Evolutionary conservation across 495 filamentous ascomycete genomes (phyloP).

Genomic region (Lasiosphaeria ovina): DNA sequence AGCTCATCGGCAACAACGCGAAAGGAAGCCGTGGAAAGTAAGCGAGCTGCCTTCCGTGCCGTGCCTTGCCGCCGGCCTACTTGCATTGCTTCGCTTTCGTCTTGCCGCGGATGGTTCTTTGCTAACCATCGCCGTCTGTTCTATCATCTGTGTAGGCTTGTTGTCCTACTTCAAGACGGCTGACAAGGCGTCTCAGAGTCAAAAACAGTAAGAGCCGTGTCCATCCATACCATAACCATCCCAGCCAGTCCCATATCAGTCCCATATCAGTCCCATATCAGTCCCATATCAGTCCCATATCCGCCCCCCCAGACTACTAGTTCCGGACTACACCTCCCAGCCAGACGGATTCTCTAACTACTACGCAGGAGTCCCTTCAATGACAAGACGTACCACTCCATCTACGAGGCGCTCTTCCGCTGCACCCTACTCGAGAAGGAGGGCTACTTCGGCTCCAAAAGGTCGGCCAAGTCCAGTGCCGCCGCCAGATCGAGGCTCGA

Average conservation of each 20-base stretch:
- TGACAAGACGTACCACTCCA: slow-evolving; percentile 75
- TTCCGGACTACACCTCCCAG: no score
- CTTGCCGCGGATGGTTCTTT: no score
- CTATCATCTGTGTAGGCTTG: slow-evolving; percentile 52
- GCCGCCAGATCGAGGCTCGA: slow-evolving; percentile 58
- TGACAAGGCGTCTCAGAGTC: slow-evolving; percentile 22
- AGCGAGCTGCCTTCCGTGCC: slow-evolving; percentile 8
- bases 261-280: no score
- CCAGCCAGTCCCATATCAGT: no score
- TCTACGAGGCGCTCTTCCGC: slow-evolving; percentile 79
- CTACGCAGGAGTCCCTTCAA: slow-evolving; percentile 36
- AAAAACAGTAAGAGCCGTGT: slow-evolving; percentile 11
- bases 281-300: no score
- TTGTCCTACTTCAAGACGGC: slow-evolving; percentile 25
- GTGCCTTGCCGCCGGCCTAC: no score
- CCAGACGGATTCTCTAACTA: neutral
- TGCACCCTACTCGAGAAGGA: slow-evolving; percentile 65
- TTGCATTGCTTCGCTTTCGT: no score
- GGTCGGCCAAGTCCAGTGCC: slow-evolving; percentile 44
- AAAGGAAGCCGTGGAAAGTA: slow-evolving; percentile 37
- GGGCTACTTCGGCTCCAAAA: slow-evolving; percentile 54
- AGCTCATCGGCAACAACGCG: slow-evolving; percentile 17
- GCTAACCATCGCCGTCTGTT: neutral
- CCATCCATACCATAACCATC: slow-evolving; percentile 7
- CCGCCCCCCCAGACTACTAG: no score